Evolutionary conservation across 2,329 filamentous ascomycete species (phyloP), one percentile per base, ranked within the genome.

Genomic region (Cryphonectria radicalis): DNA sequence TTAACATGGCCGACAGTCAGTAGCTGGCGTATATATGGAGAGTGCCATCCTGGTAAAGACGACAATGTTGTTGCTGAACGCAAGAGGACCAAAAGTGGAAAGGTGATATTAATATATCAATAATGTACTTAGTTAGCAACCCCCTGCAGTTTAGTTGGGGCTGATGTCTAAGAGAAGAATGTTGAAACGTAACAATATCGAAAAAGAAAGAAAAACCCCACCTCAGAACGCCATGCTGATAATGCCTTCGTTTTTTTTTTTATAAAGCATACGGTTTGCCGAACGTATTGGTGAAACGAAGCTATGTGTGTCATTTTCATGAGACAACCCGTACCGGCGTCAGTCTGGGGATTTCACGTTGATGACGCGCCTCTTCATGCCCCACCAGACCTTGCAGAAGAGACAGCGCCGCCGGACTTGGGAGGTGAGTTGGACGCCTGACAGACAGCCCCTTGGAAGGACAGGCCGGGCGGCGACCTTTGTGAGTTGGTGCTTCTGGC

Each of bases 361-460:
- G 32, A 11, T 17, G 42, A 53, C 11, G 32, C 63, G 57, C 32
- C 69, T 69, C 63, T 67, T 73, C 43, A 71, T 19, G n/a, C 63
- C 66, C 37, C 25, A 25, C 71, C 71, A 71, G 37, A 42, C 62
- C 53, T 59, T 71, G 66, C 66, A 71, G 28, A 71, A 59, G 25
- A 69, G 53, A 67, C 69, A 71, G 25, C 55, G 57, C 22, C 46
- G 50, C 8, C 25, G 42, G 10, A 25, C 1, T 28, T 43, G 53
- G 32, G 32, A 59, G 14, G 7, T 11, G 14, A 60, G 10, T 19
- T 40, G 35, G 35, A 25, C 37, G 8, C 4, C 17, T 5, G 32
- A 32, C 57, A 63, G 28, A 53, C 43, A 55, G 22, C 57, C 28
- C 19, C 32, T 22, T 42, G 28, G 5, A 8, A 40, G 4, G 13